Evolutionary conservation across 495 filamentous ascomycete species (phyloP).

Genomic region (Neurospora sp.): DNA sequence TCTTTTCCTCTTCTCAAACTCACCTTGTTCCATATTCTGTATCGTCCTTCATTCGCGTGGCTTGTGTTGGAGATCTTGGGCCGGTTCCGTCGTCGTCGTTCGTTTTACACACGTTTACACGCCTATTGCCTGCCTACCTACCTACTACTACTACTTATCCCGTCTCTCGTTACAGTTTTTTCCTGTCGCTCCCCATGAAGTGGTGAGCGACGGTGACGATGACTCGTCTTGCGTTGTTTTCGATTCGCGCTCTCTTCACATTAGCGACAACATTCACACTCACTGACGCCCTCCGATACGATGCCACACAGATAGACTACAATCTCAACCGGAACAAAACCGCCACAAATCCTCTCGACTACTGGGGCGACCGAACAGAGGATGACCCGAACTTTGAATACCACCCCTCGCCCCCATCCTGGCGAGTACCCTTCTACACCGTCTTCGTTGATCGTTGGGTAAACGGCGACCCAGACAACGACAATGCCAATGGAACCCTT

Average conservation of each 20-base stretch:
- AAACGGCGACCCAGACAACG: slow-evolving; percentile 63
- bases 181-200: slow-evolving; percentile 25
- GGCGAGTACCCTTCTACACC: slow-evolving; percentile 66
- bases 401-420: slow-evolving; percentile 51
- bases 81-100: slow-evolving; percentile 11
- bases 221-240: slow-evolving; percentile 24
- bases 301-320: slow-evolving; percentile 41
- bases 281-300: slow-evolving; percentile 42
- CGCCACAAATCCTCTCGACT: slow-evolving; percentile 51
- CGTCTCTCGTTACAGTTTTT: slow-evolving; percentile 17
- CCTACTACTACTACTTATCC: not conserved
- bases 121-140: not conserved
- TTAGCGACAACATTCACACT: slow-evolving; percentile 16
- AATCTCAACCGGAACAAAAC: slow-evolving; percentile 55
- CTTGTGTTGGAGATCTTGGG: slow-evolving; percentile 12
- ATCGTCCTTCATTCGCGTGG: slow-evolving; percentile 16
- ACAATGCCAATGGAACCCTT: slow-evolving; percentile 57
- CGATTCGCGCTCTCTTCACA: slow-evolving; percentile 14
- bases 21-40: slow-evolving; percentile 13
- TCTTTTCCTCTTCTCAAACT: slow-evolving; percentile 14
- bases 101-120: slow-evolving; percentile 1
- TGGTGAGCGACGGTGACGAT: slow-evolving; percentile 23
- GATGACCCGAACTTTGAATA: slow-evolving; percentile 37
- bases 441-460: slow-evolving; percentile 62
- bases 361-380: slow-evolving; percentile 45